phyloP scores from a whole-genome alignment of 208 protist species.

The Phytomonas francai region DNA sequence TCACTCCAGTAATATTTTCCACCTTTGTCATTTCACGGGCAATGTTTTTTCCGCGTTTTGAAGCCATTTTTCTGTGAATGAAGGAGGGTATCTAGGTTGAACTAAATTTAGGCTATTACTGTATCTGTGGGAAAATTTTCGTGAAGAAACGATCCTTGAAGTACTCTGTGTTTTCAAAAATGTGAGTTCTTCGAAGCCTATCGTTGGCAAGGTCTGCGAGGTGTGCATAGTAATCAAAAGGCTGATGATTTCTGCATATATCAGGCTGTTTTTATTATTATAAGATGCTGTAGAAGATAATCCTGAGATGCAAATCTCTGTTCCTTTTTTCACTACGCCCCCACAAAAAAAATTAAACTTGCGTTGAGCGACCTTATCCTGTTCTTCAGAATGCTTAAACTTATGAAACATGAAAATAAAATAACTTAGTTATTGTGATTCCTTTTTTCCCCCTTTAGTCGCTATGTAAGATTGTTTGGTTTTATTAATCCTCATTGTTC shows the following conservation, averaged over 20 bases:
- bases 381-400: not conserved
- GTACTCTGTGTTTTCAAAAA: not conserved
- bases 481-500: not conserved
- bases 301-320: not conserved
- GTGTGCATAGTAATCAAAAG: not conserved
- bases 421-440: not conserved
- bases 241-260: not conserved
- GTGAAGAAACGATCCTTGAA: not conserved
- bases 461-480: constrained; percentile 6
- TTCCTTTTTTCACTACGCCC: not conserved
- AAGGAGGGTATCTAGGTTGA: not conserved
- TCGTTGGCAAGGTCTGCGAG: not conserved
- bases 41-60: not conserved
- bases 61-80: not conserved
- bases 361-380: not conserved
- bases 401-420: not conserved
- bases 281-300: not conserved
- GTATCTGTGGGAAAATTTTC: not conserved
- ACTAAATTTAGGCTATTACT: not conserved
- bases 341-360: not conserved
- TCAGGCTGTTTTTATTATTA: not conserved
- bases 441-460: not conserved
- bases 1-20: not conserved
- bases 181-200: not conserved
- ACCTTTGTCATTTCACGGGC: not conserved